A percentile compares a stretch with the other conserved stretches of the same genome.
Evolutionary conservation across 257 asterid genomes (phyloP).

Genomic region (Verbascum thapsus): DNA sequence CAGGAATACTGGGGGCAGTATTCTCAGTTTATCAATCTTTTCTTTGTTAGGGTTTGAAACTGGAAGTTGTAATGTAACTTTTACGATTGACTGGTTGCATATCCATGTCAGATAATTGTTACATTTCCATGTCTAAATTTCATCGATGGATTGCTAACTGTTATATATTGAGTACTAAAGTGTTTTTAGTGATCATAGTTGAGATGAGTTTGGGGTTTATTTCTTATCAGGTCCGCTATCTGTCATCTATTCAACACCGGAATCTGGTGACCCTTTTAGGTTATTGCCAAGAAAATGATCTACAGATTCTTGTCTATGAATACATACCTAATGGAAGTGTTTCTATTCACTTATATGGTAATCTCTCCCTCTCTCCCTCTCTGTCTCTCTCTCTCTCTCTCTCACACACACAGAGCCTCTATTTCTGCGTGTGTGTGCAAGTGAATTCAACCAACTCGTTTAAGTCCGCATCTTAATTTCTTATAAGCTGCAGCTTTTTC

Average conservation of each 20-base stretch:
- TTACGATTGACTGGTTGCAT: background rate
- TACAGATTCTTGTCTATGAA: conserved; percentile 88
- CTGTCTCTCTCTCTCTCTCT: conserved; percentile 21
- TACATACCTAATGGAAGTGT: conserved; percentile 94
- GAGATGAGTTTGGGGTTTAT: conserved; percentile 36
- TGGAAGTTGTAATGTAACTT: background rate
- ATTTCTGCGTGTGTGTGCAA: conserved; percentile 9
- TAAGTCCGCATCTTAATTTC: conserved; percentile 8
- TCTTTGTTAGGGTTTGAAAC: conserved; percentile 11
- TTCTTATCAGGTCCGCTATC: conserved; percentile 77
- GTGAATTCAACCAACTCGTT: conserved; percentile 8
- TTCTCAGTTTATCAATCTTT: conserved; percentile 2
- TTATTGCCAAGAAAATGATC: conserved; percentile 86
- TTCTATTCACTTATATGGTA: conserved; percentile 87
- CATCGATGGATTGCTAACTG: conserved; percentile 19
- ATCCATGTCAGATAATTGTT: background rate
- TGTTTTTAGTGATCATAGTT: conserved; percentile 23
- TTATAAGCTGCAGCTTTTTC: conserved; percentile 9
- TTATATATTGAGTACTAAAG: no score
- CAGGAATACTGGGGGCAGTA: conserved; percentile 3
- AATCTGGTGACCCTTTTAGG: conserved; percentile 84
- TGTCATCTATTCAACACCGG: conserved; percentile 82
- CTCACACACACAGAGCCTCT: no score
- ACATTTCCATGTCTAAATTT: conserved; percentile 12
- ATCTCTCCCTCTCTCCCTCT: conserved; percentile 25